phyloP scores from a whole-genome alignment of 2,329 filamentous ascomycete species.

The Cephalotrichum gorgonifer region DNA sequence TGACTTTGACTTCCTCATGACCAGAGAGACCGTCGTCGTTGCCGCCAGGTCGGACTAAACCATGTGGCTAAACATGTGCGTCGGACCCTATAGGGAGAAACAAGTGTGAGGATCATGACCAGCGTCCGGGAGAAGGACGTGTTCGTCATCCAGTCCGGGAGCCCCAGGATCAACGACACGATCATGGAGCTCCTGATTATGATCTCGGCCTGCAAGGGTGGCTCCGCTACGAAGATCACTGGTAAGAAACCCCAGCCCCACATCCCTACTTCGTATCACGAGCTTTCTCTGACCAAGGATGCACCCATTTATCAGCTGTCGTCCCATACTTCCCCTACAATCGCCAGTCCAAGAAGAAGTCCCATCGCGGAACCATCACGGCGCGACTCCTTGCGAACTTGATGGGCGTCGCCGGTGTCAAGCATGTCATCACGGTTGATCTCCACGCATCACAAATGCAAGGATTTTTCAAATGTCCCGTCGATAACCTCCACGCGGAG shows the following conservation, averaged over 20 bases:
- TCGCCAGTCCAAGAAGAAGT: slow-evolving; percentile 98
- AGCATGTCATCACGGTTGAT: slow-evolving; percentile 96
- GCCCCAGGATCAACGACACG: slow-evolving; percentile 91
- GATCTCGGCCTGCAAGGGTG: slow-evolving; percentile 97
- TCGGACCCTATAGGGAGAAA: slow-evolving; percentile 46
- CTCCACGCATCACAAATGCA: slow-evolving; percentile 98
- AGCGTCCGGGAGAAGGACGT: slow-evolving; percentile 96
- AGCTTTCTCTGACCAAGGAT: background rate
- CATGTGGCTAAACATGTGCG: background rate
- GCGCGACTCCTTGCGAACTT: slow-evolving; percentile 96
- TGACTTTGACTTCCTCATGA: background rate
- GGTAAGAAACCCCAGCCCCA: slow-evolving; percentile 43
- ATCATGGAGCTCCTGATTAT: slow-evolving; percentile 99
- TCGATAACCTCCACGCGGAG: slow-evolving; percentile 95
- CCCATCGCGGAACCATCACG: slow-evolving; percentile 89
- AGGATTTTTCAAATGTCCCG: slow-evolving; percentile 95
- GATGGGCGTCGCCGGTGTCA: slow-evolving; percentile 83
- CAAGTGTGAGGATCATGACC: slow-evolving; percentile 57
- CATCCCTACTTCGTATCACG: background rate
- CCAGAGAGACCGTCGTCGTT: background rate
- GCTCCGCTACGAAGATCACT: slow-evolving; percentile 92
- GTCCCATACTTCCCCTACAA: slow-evolving; percentile 98
- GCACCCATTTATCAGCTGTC: slow-evolving; percentile 46
- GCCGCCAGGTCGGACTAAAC: too few species aligned
- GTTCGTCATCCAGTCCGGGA: slow-evolving; percentile 96